Evolutionary conservation across 768 basidiomycete genomes (phyloP).

Genomic region (Mycena haematopus): DNA sequence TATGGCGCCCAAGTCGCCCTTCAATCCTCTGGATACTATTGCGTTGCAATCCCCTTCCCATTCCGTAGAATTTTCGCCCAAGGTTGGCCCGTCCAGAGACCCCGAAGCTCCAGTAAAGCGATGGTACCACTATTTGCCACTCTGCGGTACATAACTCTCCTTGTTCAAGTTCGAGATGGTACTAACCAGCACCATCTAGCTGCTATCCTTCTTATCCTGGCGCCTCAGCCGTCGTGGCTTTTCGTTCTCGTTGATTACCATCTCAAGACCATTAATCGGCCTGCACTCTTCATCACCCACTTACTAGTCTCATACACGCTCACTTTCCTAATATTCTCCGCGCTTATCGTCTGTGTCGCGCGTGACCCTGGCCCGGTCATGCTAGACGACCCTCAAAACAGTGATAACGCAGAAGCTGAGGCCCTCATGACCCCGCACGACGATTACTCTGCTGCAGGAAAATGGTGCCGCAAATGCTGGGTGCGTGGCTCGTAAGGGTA

Average conservation of each 20-base stretch:
- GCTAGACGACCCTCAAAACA: constrained; percentile 34
- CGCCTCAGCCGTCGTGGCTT: constrained; percentile 78
- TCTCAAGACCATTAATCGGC: constrained; percentile 56
- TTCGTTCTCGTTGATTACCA: constrained; percentile 73
- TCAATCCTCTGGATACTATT: constrained; percentile 29
- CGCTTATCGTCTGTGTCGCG: constrained; percentile 72
- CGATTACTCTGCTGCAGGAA: constrained; percentile 59
- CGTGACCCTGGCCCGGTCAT: constrained; percentile 77
- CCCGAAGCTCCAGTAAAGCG: constrained; percentile 46
- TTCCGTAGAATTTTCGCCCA: constrained; percentile 29
- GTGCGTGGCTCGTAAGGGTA: constrained; percentile 37
- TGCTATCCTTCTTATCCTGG: constrained; percentile 62
- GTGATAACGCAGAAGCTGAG: constrained; percentile 51
- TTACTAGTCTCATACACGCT: constrained; percentile 66
- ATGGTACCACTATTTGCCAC: constrained; percentile 66
- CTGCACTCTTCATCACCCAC: constrained; percentile 57
- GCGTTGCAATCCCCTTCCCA: constrained; percentile 21
- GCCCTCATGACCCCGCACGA: constrained; percentile 62
- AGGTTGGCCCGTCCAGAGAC: constrained; percentile 31
- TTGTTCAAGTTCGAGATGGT: not conserved
- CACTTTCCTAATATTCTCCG: constrained; percentile 71
- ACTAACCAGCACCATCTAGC: constrained; percentile 37
- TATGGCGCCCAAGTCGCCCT: constrained; percentile 18
- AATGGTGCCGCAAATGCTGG: constrained; percentile 84
- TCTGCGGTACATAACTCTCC: constrained; percentile 50